Evolutionary conservation across 352 stramenopile genomes (phyloP).

Genomic region (Phytophthora litchii): DNA sequence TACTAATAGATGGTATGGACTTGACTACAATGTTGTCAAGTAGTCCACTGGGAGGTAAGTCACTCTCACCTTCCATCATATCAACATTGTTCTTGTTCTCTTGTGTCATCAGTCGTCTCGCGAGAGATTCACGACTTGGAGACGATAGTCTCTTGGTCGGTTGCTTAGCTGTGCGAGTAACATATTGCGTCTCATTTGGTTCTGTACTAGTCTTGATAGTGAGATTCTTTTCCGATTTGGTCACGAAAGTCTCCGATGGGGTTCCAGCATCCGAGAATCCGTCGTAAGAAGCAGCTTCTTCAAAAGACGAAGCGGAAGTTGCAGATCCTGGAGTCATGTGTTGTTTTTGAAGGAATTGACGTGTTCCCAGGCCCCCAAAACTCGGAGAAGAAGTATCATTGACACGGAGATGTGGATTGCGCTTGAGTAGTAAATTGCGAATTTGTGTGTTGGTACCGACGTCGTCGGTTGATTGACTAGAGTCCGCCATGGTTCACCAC

Average conservation of each 20-base stretch:
- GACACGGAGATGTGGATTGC: conserved; percentile 32
- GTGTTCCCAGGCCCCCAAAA: conserved; percentile 29
- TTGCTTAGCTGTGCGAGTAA: conserved; percentile 24
- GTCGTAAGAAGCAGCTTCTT: conserved; percentile 36
- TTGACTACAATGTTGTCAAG: conserved; percentile 31
- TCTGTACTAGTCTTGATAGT: conserved; percentile 1
- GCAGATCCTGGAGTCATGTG: conserved; percentile 38
- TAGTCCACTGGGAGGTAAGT: conserved; percentile 8
- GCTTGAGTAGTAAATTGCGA: conserved; percentile 28
- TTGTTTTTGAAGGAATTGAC: conserved; percentile 39
- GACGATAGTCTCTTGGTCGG: conserved; percentile 42
- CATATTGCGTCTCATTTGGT: conserved; percentile 3
- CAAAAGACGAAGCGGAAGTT: conserved; percentile 43
- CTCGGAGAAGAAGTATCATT: conserved; percentile 15
- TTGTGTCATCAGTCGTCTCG: conserved; percentile 20
- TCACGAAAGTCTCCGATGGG: conserved; percentile 2
- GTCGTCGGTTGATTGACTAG: conserved; percentile 9
- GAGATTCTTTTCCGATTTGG: not conserved
- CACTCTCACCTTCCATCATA: conserved; percentile 6
- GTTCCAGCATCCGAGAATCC: conserved; percentile 35
- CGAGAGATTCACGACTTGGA: conserved; percentile 36
- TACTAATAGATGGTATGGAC: conserved; percentile 13
- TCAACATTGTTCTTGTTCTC: conserved; percentile 8
- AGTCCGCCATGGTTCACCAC: conserved; percentile 20
- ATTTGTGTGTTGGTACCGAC: conserved; percentile 19